Evolutionary conservation across 106 monocot genomes (phyloP), one percentile per base, ranked within the genome.

Genomic region (Dendrobium officinale): DNA sequence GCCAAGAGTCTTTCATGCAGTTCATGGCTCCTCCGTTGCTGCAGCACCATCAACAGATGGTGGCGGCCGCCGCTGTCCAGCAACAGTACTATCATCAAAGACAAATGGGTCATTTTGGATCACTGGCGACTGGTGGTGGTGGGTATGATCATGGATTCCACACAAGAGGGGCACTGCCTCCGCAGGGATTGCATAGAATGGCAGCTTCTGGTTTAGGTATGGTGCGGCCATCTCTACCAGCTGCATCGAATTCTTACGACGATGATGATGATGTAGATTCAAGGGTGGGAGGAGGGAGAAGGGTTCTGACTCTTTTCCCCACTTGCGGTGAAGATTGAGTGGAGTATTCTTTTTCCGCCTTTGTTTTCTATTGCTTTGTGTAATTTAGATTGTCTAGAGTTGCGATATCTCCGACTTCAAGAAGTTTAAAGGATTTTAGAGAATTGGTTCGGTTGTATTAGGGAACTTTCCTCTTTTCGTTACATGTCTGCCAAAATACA

Each of bases 251-350:
- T 58, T 81, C 87, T 37, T 91, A 82, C 58, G 83, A 10, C 55
- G 91, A 92, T 9, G 83, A 8, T 61, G 93, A 92, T 17, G 93
- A 90, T 59, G 77, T 87, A 51, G 90, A 92, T 40, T 79, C 83
- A 13, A 83, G 82, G n/a, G 48, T 33, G 5, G 88, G 76, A 24
- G 80, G 77, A 27, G 93, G 82, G 66, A 81, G 91, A 51, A 89
- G 79, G 59, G 94, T 89, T 79, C 82, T 98, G 43, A 92, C 94
- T 20, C 89, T 98, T 37, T 98, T 98, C 75, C 98, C 98, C 0
- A 91, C 91, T 0, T 22, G 76, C 27, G 82, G 85, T 19, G 94
- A 93, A 8, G 92, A 94, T 84, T 90, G 86, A 86, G 22, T 18
- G 2, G 20, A 45, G 75, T 22, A 75, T 26, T n/a, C 20, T 4